phyloP scores from a whole-genome alignment of 2,329 filamentous ascomycete species.

The Aspergillus sp. region DNA sequence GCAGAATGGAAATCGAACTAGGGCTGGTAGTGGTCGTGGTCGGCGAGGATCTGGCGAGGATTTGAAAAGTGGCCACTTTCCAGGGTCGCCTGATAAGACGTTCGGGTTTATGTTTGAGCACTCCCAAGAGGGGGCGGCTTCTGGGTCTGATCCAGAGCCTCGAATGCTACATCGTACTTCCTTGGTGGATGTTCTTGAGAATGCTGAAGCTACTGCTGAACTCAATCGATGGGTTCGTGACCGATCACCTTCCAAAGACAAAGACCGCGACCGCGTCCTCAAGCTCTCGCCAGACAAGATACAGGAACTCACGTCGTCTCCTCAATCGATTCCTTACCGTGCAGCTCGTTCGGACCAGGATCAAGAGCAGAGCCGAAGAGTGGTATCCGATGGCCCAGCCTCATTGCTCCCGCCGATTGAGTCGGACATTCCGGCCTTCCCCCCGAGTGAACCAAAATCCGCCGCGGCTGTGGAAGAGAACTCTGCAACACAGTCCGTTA shows the following conservation, averaged over 20 bases:
- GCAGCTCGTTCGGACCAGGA: slow-evolving; percentile 30
- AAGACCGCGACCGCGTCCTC: slow-evolving; percentile 33
- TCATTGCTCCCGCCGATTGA: slow-evolving; percentile 11
- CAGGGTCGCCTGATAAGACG: slow-evolving; percentile 16
- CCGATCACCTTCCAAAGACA: slow-evolving; percentile 25
- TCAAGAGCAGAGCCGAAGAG: slow-evolving; percentile 22
- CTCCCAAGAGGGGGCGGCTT: slow-evolving; percentile 7
- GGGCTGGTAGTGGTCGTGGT: slow-evolving; percentile 1
- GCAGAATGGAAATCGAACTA: slow-evolving; percentile 2
- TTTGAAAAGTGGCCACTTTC: slow-evolving; percentile 16
- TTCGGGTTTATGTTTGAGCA: slow-evolving; percentile 23
- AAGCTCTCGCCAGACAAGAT: slow-evolving; percentile 58
- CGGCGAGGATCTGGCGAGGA: slow-evolving; percentile 5
- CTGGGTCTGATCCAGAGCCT: slow-evolving; percentile 3
- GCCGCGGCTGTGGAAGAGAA: slow-evolving; percentile 17
- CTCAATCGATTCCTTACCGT: slow-evolving; percentile 54
- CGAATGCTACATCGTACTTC: slow-evolving; percentile 21
- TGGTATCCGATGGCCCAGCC: slow-evolving; percentile 21
- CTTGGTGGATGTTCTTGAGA: slow-evolving; percentile 31
- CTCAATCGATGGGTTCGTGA: slow-evolving; percentile 26
- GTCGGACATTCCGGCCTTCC: slow-evolving; percentile 16
- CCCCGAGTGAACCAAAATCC: slow-evolving; percentile 30
- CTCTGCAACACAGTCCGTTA: slow-evolving; percentile 23
- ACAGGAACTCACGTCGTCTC: slow-evolving; percentile 54
- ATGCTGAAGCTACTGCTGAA: slow-evolving; percentile 23